Evolutionary conservation across 306 rosid species (phyloP), one percentile per base, ranked within the genome.

Genomic region (Quercus variabilis): DNA sequence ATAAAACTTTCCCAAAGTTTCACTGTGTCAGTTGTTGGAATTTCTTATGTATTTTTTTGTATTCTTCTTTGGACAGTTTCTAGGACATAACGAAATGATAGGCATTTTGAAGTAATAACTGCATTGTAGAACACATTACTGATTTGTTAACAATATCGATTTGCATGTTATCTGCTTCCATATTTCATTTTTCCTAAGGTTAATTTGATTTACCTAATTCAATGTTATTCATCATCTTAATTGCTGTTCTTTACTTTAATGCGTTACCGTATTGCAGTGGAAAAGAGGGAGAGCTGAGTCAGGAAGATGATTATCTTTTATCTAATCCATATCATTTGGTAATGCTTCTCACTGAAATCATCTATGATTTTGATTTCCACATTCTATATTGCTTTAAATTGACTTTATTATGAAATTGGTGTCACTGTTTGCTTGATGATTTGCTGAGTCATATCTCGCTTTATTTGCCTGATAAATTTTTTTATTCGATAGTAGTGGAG

Each of bases 261-360:
- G 59, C 68, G 25, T 78, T 78, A 58, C 75, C 68, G 71, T 74
- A 79, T 75, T 87, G 85, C 90, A 95, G 99, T 56, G 92, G 93
- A 83, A 95, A 95, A 83, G 98, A 90, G 78, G 98, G 93, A 80
- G 98, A 89, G 74, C 79, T 74, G 46, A 91, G 74, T 83, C 99
- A 89, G 77, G 98, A 90, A 68, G 98, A 92, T 60, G 96, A 93
- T 75, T 91, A 88, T 84, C 85, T 95, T 82, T 81, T 95, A 82
- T 91, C 96, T 69, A 95, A 93, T 83, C 99, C 99, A 3, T 95
- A 95, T 90, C 98, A 95, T 87, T 80, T 93, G 98, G 99, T 91
- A 91, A 67, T 30, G 38, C 56, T 71, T 88, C 76, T 80, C 56
- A 17, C 79, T 74, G 64, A 11, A 57, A 51, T 67, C 60, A 13